phyloP scores from a whole-genome alignment of 1,139 yeast genomes.

The Lodderomyces metapsilosis region DNA sequence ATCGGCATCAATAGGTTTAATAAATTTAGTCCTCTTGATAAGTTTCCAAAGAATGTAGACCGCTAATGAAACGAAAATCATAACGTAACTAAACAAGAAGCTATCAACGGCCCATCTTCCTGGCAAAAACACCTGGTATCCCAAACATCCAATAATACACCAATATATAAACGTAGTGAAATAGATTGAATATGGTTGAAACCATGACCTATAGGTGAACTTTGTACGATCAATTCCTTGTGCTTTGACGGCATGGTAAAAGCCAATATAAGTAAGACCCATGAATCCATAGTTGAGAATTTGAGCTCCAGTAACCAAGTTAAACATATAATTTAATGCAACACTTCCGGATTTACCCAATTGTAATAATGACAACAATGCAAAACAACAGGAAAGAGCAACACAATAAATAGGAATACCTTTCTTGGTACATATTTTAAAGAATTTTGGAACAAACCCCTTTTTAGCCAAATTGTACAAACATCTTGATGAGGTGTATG shows the following conservation, averaged over 20 bases:
- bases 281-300: slow-evolving; percentile 30
- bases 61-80: slow-evolving; percentile 27
- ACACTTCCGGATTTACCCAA: slow-evolving; percentile 20
- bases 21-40: slow-evolving; percentile 23
- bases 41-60: slow-evolving; percentile 36
- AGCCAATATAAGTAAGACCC: slow-evolving; percentile 27
- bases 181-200: slow-evolving; percentile 33
- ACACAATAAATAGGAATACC: slow-evolving; percentile 27
- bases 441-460: slow-evolving; percentile 41
- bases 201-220: slow-evolving; percentile 32
- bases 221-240: slow-evolving; percentile 37
- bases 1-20: slow-evolving; percentile 33
- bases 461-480: slow-evolving; percentile 38
- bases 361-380: slow-evolving; percentile 29
- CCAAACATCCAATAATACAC: slow-evolving; percentile 38
- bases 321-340: slow-evolving; percentile 30
- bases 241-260: slow-evolving; percentile 25
- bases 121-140: slow-evolving; percentile 36
- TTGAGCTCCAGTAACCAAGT: slow-evolving; percentile 24
- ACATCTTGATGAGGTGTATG: slow-evolving; percentile 44
- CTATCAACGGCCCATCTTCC: slow-evolving; percentile 32
- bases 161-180: slow-evolving; percentile 31
- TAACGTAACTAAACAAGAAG: slow-evolving; percentile 44
- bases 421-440: slow-evolving; percentile 31
- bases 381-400: slow-evolving; percentile 22